Base-by-base conservation (phyloP, 441 rosid species). In the Pelargonium australe region DNA sequence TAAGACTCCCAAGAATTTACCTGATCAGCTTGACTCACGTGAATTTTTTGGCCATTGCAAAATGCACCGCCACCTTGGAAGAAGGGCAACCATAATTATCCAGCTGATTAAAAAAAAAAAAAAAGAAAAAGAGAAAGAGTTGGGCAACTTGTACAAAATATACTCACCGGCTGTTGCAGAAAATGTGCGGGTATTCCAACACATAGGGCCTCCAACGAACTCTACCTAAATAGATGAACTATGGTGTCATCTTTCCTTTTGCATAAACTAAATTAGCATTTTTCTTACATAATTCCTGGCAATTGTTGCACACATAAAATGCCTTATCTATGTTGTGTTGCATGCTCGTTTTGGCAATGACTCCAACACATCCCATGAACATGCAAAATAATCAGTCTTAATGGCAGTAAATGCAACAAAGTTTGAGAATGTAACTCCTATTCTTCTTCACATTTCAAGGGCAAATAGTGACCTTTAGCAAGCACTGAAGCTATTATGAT, bases 131-230 rank as follows among this genome's bases (percentile, higher is more conserved):
- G 20, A 68, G 10, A 13, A 10, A 44, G 31, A 17, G 43, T 40
- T 9, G 17, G 0, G 68, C 37, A n/a, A 68, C 13, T n/a, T 9
- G 63, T 62, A 49, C 16, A 66, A 16, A 68, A 66, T 9, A 67
- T 79, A 70, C 76, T 49, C 66, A 94, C 98, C 97, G 45, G 96
- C 87, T 68, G 91, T 86, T 55, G 98, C 98, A 76, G 98, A 80
- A 77, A 89, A 94, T 8, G 70, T 75, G 61, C 95, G 91, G 34
- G 96, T 89, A 85, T 87, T 88, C 97, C 98, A 94, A 67, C 95
- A 93, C 97, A 91, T 88, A 20, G 90, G 92, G 34, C 98, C 98
- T 40, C 98, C 98, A 25, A 94, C 96, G 80, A 94, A 94, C 81
- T 94, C 98, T 61, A 93, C 96, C 98, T 93, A 66, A 55, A 73